phyloP scores from a whole-genome alignment of 2,329 filamentous ascomycete species.

The Aspergillaceae sp. region DNA sequence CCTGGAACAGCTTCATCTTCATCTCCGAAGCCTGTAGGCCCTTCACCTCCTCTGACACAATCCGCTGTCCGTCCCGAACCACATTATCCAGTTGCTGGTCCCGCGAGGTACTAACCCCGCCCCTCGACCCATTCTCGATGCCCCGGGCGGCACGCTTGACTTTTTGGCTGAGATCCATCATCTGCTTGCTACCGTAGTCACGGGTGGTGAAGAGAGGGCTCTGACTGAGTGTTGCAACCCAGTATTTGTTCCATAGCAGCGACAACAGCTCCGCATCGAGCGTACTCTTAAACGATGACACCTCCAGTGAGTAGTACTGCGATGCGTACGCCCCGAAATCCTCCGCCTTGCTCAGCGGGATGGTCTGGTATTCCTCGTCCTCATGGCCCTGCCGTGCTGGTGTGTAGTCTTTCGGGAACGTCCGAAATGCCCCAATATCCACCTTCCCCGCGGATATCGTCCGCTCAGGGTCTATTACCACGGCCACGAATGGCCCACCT shows the following conservation, averaged over 20 bases:
- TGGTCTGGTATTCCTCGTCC: constrained; percentile 43
- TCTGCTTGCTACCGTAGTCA: constrained; percentile 87
- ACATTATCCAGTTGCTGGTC: constrained; percentile 46
- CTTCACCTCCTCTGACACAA: constrained; percentile 47
- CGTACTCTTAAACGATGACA: constrained; percentile 89
- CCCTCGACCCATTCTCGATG: constrained; percentile 25
- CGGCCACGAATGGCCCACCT: constrained; percentile 84
- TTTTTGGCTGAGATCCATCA: constrained; percentile 78
- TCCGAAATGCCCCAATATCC: constrained; percentile 94
- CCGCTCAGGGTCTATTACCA: constrained; percentile 92
- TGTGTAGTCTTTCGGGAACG: constrained; percentile 69
- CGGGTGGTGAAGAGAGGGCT: constrained; percentile 85
- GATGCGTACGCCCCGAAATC: constrained; percentile 91
- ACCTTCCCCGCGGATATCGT: constrained; percentile 93
- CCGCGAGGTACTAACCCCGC: constrained; percentile 23
- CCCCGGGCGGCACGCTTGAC: constrained; percentile 55
- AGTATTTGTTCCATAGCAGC: constrained; percentile 94
- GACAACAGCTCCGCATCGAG: constrained; percentile 82
- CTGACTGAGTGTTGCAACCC: constrained; percentile 87
- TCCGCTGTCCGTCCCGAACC: constrained; percentile 49
- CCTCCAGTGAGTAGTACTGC: constrained; percentile 83
- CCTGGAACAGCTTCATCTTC: constrained; percentile 44
- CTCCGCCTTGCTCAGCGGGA: constrained; percentile 86
- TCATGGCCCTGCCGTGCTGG: constrained; percentile 41
- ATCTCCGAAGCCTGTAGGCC: constrained; percentile 42